Evolutionary conservation across 495 filamentous ascomycete genomes (phyloP), one percentile per base, ranked within the genome.

Genomic region (Daldinia bambusicola): DNA sequence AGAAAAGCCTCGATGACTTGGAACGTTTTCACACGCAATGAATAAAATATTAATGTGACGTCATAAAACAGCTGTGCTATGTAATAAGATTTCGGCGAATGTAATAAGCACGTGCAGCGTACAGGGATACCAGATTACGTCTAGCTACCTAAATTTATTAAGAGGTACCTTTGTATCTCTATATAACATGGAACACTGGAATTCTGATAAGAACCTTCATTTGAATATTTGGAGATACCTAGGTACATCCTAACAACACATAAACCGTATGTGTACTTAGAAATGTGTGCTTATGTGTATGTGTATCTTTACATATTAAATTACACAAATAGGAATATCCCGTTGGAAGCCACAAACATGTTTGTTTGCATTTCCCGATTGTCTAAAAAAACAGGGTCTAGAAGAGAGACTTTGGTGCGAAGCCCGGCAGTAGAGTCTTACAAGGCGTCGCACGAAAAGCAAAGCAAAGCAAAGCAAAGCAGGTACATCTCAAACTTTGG

Each of bases 51-150:
- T 63, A 9, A 30, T 1, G 43, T 72, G 70, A 72, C 61, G 70
- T 72, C 70, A 72, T 65, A 64, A 45, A n/a, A 43, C 30, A 53
- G 34, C 50, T 61, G 36, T 55, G 55, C 26, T 26, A 26, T 26
- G 26, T 26, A 60, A 4, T 72, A 63, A 67, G 55, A 67, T 67
- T 63, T 55, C 48, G 55, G 43, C 61, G 61, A 50, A 13, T 13
- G 50, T 52, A 55, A 68, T 67, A 67, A 57, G 60, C 60, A 65
- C 60, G 61, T 72, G 65, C 69, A 67, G 55, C 32, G 55, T 8
- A 53, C 12, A 22, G 9, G 50, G 22, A 16, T 32, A 52, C 50
- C 50, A 10, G 12, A 4, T 48, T 48, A 7, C 16, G 6, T 48
- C 20, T 16, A 20, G 7, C 20, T 22, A 53, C 30, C 14, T 30